Base-by-base conservation (phyloP, 768 basidiomycete genomes). In the Boletales sp. region DNA sequence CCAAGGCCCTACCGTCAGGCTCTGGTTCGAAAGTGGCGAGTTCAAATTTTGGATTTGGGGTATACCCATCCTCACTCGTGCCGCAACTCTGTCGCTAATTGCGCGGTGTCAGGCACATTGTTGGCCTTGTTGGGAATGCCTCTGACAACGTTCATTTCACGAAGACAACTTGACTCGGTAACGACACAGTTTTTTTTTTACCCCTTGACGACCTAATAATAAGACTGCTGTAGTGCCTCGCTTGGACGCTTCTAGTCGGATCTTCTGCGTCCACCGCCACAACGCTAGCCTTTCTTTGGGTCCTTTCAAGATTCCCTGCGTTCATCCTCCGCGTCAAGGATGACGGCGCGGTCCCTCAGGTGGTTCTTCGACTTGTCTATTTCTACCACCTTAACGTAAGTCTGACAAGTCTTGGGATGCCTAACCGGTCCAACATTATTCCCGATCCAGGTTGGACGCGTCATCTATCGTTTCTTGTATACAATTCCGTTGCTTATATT, bases 21-120 rank as follows among this genome's bases (percentile, higher is more conserved):
- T 81, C 31, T 92, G 90, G 90, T 91, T 91, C 65, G 71, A 79
- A 19, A 87, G 87, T 62, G 82, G 81, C 79, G 88, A 92, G 66
- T 91, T 84, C 64, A 75, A 76, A 39, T 61, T 79, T 15, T 92
- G 90, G 90, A 81, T 76, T 49, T 62, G 80, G 40, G 84, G 87
- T 87, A 62, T 69, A 15, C 30, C 31, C 39, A 8, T 33, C 6
- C 21, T 41, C 35, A 19, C 40, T 17, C 36, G 1, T 21, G 17
- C 10, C 21, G 19, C 44, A 48, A 46, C 14, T 25, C 7, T 59
- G 45, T 49, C 41, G 38, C 51, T 56, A 54, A 56, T 56, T 46
- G 36, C 32, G 48, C 54, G 48, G 35, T 58, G 2, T 37, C 59
- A 86, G 87, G 85, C 45, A 88, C 86, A 57, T 57, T 82, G 34